Percentiles rank a stretch among this genome's conserved stretches.
Evolutionary conservation across 1,284 basidiomycete species (phyloP).

Genomic region (Meira miltonrushii): DNA sequence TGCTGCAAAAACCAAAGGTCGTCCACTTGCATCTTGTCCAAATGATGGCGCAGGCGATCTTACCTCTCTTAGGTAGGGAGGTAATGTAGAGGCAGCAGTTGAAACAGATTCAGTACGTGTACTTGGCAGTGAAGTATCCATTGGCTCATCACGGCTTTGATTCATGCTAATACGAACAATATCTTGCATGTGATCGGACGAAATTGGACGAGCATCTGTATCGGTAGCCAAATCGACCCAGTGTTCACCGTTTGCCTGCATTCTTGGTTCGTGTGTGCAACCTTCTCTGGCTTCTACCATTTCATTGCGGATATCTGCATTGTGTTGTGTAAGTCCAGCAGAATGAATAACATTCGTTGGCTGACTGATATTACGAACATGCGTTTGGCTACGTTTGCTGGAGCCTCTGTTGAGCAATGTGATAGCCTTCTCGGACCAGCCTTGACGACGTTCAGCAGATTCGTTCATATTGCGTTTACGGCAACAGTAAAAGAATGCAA

Average conservation of each 20-base stretch:
- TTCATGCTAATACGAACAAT: background rate
- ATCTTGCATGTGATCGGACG: background rate
- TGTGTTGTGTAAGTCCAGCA: slow-evolving; percentile 2
- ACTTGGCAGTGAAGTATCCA: background rate
- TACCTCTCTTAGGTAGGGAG: background rate
- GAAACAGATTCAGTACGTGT: background rate
- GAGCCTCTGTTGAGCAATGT: background rate
- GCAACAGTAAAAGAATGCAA: background rate
- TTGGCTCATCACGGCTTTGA: background rate
- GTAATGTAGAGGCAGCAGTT: background rate
- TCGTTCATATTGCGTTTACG: slow-evolving; percentile 1
- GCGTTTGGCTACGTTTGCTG: background rate
- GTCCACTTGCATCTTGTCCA: background rate
- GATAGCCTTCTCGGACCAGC: background rate
- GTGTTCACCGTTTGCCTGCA: background rate
- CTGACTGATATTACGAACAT: slow-evolving; percentile 4
- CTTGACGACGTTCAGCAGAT: background rate
- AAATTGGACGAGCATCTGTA: background rate
- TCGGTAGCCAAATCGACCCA: slow-evolving; percentile 6
- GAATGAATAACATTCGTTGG: slow-evolving; percentile 1
- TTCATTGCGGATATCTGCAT: background rate
- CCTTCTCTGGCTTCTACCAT: background rate
- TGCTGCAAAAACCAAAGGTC: background rate
- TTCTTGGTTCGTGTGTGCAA: background rate
- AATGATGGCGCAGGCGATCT: background rate